phyloP scores from a whole-genome alignment of 1,139 yeast genomes.

The Casaregolazyma suthepensis region DNA sequence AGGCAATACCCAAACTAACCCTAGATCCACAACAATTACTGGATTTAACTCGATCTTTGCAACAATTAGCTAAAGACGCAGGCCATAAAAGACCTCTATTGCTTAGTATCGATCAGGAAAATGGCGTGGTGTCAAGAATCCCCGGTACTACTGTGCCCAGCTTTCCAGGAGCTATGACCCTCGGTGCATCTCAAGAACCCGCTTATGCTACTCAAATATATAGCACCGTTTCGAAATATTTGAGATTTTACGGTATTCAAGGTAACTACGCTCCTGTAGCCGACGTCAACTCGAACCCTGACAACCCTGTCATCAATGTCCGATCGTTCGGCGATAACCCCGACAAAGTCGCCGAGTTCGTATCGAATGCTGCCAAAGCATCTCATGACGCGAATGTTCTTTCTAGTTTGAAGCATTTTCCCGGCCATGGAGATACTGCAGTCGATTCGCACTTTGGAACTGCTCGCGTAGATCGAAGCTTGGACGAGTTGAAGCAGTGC shows the following conservation, averaged over 20 bases:
- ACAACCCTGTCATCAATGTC: slow-evolving; percentile 51
- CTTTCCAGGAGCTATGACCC: slow-evolving; percentile 56
- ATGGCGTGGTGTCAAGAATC: slow-evolving; percentile 37
- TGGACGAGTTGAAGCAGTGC: slow-evolving; percentile 43
- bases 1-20: slow-evolving; percentile 25
- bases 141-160: slow-evolving; percentile 29
- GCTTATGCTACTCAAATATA: slow-evolving; percentile 45
- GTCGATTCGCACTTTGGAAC: slow-evolving; percentile 50
- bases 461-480: slow-evolving; percentile 49
- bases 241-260: slow-evolving; percentile 46
- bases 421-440: slow-evolving; percentile 54
- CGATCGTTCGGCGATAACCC: slow-evolving; percentile 52
- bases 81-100: slow-evolving; percentile 45
- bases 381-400: slow-evolving; percentile 48
- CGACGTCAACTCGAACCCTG: slow-evolving; percentile 50
- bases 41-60: slow-evolving; percentile 45
- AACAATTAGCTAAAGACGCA: slow-evolving; percentile 45
- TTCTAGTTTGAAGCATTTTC: slow-evolving; percentile 54
- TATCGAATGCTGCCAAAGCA: slow-evolving; percentile 46
- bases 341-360: slow-evolving; percentile 48
- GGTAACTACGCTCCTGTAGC: slow-evolving; percentile 53
- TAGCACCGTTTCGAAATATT: slow-evolving; percentile 46
- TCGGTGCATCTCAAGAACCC: slow-evolving; percentile 47
- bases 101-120: slow-evolving; percentile 38
- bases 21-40: slow-evolving; percentile 44